Evolutionary conservation across 805 yeast species (phyloP).

Genomic region (Torulaspora indica): DNA sequence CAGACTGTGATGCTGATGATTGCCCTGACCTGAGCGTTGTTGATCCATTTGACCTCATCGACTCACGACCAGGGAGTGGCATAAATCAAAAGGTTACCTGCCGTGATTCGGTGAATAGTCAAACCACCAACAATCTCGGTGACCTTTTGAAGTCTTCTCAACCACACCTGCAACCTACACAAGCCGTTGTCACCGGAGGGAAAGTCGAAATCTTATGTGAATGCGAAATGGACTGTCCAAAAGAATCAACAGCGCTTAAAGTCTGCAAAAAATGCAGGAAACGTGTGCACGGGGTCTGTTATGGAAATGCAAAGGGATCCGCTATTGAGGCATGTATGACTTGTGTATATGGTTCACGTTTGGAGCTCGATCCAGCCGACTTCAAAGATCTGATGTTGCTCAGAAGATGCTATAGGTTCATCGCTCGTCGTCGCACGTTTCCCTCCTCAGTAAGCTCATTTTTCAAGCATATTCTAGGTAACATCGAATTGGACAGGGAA

Average conservation of each 20-base stretch:
- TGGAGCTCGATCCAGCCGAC: constrained; percentile 18
- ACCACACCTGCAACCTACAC: constrained; percentile 31
- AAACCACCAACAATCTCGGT: constrained; percentile 34
- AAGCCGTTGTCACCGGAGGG: constrained; percentile 11
- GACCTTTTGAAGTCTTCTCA: constrained; percentile 29
- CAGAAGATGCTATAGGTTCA: constrained; percentile 35
- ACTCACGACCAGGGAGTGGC: background rate
- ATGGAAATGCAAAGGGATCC: constrained; percentile 27
- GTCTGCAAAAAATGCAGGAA: constrained; percentile 35
- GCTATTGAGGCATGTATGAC: constrained; percentile 26
- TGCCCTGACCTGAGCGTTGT: constrained; percentile 13
- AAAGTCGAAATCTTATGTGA: constrained; percentile 30
- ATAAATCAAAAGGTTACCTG: background rate
- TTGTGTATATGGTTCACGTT: constrained; percentile 25
- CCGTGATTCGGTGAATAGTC: constrained; percentile 24
- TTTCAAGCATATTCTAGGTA: constrained; percentile 15
- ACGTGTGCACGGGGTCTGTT: constrained; percentile 36
- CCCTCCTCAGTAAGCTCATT: constrained; percentile 22
- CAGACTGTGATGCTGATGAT: constrained; percentile 16
- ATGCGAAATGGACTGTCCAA: constrained; percentile 22
- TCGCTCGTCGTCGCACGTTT: constrained; percentile 20
- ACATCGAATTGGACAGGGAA: constrained; percentile 12
- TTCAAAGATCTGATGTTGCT: constrained; percentile 35
- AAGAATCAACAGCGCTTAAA: constrained; percentile 11
- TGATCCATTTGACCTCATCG: constrained; percentile 32